Base-by-base conservation (phyloP, 441 rosid species). In the Flueggea neowawraea region DNA sequence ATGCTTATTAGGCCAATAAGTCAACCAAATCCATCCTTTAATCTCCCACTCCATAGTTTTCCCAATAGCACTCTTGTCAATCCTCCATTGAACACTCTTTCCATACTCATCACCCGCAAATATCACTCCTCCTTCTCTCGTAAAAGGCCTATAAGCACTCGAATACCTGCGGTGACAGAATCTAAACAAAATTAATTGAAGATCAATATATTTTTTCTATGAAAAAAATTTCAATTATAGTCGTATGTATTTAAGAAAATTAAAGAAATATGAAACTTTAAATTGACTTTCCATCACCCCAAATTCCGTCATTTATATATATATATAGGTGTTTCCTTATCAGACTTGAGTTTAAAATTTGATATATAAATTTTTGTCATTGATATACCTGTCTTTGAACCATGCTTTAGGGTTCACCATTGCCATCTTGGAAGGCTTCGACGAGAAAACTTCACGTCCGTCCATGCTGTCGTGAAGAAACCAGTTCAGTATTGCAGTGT, bases 1-100 rank as follows among this genome's bases (percentile, higher is more conserved):
- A 56, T 83, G 76, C 69, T 84, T 93, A 48, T 93, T 88, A 55
- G 97, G 98, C 98, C 92, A 90, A 74, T 93, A 93, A 28, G 95
- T 93, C 60, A 88, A 55, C 90, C 95, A 90, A 78, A 93, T 90
- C 73, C 92, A 76, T 32, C 98, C 95, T 70, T 75, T 85, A 12
- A 93, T 72, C 49, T 93, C 98, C 84, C 85, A 90, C 74, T 85
- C 95, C 90, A 90, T 84, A 0, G 81, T 83, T 65, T 65, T 85
- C 49, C 97, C 95, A 3, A 69, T 36, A 4, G 77, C 80, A 39
- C 39, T 71, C 62, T 79, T 84, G 47, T 85, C 96, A 32, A 93
- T 76, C 48, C 82, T 93, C 98, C 96, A 90, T 57, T 67, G 68
- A n/a, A 88, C 84, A 4, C 77, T 75, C 14, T 88, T 80, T 4